phyloP scores from a whole-genome alignment of 225 moss, liverwort and hornwort genomes.

The Bryoerythrophyllum caledonicum region DNA sequence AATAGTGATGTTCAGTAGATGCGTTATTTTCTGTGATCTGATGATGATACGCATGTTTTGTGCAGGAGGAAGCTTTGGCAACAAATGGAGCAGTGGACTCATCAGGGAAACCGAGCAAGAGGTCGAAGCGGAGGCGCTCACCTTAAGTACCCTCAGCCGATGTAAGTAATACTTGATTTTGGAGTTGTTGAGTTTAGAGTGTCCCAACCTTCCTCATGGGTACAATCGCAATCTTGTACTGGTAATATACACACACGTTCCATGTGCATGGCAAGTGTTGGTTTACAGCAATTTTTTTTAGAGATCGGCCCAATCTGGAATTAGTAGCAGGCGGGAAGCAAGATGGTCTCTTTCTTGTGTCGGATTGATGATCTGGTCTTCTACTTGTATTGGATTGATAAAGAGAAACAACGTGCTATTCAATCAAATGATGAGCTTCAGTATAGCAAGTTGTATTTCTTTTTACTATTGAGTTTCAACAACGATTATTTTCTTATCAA shows the following conservation, averaged over 20 bases:
- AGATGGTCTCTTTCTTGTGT: conserved; percentile 36
- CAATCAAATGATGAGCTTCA: conserved; percentile 23
- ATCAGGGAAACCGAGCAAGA: conserved; percentile 67
- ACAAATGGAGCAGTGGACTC: conserved; percentile 58
- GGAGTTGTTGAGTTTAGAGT: conserved; percentile 46
- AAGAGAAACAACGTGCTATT: conserved; percentile 23
- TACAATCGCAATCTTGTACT: conserved; percentile 24
- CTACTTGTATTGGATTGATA: conserved; percentile 29
- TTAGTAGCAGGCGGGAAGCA: conserved; percentile 28
- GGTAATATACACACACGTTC: conserved; percentile 33
- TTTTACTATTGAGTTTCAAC: too few relatives aligned
- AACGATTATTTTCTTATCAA: too few relatives aligned
- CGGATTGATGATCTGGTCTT: conserved; percentile 14
- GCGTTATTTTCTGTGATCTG: neutral
- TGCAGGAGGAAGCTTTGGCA: conserved; percentile 71
- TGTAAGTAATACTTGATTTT: conserved; percentile 35
- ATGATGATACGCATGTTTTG: conserved; percentile 14
- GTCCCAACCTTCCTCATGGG: conserved; percentile 33
- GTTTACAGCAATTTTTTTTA: conserved; percentile 41
- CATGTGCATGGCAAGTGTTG: conserved; percentile 35
- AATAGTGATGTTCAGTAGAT: neutral
- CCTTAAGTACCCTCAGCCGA: conserved; percentile 28
- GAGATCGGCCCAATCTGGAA: conserved; percentile 33
- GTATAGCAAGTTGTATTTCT: neutral
- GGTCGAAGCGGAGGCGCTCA: conserved; percentile 89